phyloP scores from a whole-genome alignment of 2,329 filamentous ascomycete species.

The Didymella pinodella region DNA sequence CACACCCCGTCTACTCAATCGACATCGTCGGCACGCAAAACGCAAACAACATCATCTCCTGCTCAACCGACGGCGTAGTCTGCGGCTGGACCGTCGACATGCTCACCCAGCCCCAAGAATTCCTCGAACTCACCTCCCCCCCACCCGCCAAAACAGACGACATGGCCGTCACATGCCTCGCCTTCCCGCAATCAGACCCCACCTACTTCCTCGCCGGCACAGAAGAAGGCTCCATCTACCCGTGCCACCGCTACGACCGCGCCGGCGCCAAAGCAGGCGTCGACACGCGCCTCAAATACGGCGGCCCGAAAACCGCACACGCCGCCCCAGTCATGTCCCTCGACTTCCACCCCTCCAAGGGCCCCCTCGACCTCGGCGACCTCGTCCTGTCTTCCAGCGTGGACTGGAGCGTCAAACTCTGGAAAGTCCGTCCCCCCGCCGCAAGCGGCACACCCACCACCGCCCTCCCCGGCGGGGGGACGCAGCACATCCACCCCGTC shows the following conservation, averaged over 20 bases:
- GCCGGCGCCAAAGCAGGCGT: slow-evolving; percentile 96
- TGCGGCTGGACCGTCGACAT: slow-evolving; percentile 99
- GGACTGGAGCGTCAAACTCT: slow-evolving; percentile 97
- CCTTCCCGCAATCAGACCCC: slow-evolving; percentile 92
- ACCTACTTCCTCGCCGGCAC: slow-evolving; percentile 98
- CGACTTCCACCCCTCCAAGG: slow-evolving; percentile 91
- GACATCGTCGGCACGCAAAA: slow-evolving; percentile 98
- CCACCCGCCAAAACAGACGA: slow-evolving; percentile 86
- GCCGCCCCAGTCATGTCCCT: slow-evolving; percentile 95
- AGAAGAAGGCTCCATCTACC: slow-evolving; percentile 95
- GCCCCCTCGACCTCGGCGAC: slow-evolving; percentile 92
- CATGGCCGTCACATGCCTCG: slow-evolving; percentile 90
- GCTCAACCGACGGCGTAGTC: slow-evolving; percentile 94
- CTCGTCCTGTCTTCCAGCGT: slow-evolving; percentile 89
- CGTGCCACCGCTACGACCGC: slow-evolving; percentile 95
- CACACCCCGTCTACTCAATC: slow-evolving; percentile 94
- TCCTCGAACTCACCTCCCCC: slow-evolving; percentile 85
- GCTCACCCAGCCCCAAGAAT: slow-evolving; percentile 94
- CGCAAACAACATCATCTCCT: slow-evolving; percentile 97
- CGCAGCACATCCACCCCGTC: slow-evolving; percentile 71
- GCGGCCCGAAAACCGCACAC: slow-evolving; percentile 82
- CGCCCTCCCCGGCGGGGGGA: slow-evolving; percentile 48
- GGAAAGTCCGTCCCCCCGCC: slow-evolving; percentile 87
- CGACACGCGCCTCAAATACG: slow-evolving; percentile 86
- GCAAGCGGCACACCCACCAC: slow-evolving; percentile 63